Evolutionary conservation across 805 yeast species (phyloP), one percentile per base, ranked within the genome.

Genomic region (Yamadazyma endophytica): DNA sequence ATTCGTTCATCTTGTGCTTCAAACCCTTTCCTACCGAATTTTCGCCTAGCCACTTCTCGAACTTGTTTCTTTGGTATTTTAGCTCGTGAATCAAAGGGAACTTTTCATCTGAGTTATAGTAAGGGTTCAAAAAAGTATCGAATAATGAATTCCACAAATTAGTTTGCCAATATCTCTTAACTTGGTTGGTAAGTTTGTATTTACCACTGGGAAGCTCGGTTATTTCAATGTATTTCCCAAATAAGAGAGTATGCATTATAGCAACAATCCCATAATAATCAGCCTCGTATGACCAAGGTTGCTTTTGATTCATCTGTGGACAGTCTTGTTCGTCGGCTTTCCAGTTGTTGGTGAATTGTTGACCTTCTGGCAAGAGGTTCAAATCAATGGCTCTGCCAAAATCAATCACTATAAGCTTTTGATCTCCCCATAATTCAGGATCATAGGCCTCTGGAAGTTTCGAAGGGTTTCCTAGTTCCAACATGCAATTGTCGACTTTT

Each of bases 261-360:
- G 77, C 72, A 0, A 96, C 96, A 13, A 85, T 40, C 0, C 96
- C 96, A 52, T 72, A 82, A 50, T 86, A 86, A 56, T 88, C 97
- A 3, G 81, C 79, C 49, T 88, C 87, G 47, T 70, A 84, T 2
- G 75, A 72, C 94, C 95, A 88, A 0, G 82, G 71, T 30, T 63
- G 47, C 4, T 70, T 61, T 3, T 69, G 54, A 32, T 75, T 60
- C 77, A 84, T 75, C 44, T 81, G 86, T 4, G 75, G 75, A 49
- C 94, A 85, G 43, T 83, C 94, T 40, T 75, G 83, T 33, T 73
- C 68, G 39, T 79, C 83, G 1, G 77, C 59, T 18, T 68, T 64
- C 79, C 83, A 78, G 42, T 72, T 65, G 13, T 82, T 70, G 24
- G 63, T 55, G 52, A 86, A 88, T 35, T 66, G 61, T 0, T 72